Evolutionary conservation across 176 grass and related monocot genomes (phyloP).

Genomic region (Oryza brachyantha): DNA sequence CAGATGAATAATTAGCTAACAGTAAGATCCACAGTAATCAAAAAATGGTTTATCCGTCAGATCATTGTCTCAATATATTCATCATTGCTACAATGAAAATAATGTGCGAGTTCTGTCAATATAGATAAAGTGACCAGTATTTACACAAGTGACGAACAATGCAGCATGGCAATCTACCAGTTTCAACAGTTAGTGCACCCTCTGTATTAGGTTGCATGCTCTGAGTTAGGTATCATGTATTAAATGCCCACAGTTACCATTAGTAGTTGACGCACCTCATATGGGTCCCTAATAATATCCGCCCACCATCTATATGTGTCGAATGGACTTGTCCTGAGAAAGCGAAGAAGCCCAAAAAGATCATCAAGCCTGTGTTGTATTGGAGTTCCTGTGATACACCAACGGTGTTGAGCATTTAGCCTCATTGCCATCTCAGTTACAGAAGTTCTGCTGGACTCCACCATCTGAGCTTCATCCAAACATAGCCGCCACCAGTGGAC

Average conservation of each 20-base stretch:
- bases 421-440: slow-evolving; percentile 95
- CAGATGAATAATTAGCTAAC: slow-evolving; percentile 2
- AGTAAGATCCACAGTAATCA: slow-evolving; percentile 9
- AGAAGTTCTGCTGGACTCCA: slow-evolving; percentile 79
- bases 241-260: slow-evolving; percentile 8
- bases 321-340: slow-evolving; percentile 76
- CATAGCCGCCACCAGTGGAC: slow-evolving; percentile 93
- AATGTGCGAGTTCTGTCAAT: background rate
- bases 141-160: slow-evolving; percentile 9
- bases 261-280: slow-evolving; percentile 64
- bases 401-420: slow-evolving; percentile 69
- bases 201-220: background rate
- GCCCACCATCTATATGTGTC: slow-evolving; percentile 92
- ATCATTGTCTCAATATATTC: background rate
- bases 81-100: background rate
- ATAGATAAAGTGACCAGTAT: background rate
- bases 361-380: slow-evolving; percentile 86
- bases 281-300: slow-evolving; percentile 88
- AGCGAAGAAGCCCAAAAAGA: slow-evolving; percentile 82
- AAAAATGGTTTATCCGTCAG: background rate
- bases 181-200: slow-evolving; percentile 7
- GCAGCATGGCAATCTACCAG: slow-evolving; percentile 2
- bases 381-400: slow-evolving; percentile 96
- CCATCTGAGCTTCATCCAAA: slow-evolving; percentile 99
- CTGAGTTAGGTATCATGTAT: background rate